These are phyloP conservation scores for Artemisia annua DNA, from an alignment of 129 eudicot species.

Conservation along the genomic window DNA sequence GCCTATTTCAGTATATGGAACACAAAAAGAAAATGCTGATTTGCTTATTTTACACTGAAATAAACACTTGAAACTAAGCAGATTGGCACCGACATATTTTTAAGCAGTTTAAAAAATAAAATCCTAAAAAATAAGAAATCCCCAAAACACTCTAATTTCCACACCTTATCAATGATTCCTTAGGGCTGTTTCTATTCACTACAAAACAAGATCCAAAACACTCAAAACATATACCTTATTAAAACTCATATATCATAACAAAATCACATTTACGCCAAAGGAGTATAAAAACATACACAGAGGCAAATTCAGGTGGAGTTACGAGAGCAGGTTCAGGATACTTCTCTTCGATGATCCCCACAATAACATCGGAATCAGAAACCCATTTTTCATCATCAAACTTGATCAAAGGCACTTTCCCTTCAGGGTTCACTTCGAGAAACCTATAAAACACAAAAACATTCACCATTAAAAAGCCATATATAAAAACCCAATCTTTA, in stretches of 20 bases:
- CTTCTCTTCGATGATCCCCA: conserved; percentile 71
- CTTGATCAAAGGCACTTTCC: conserved; percentile 71
- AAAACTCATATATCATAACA: too few species aligned
- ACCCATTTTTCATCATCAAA: conserved; percentile 75
- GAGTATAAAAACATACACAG: conserved; percentile 53
- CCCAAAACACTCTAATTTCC: too few species aligned
- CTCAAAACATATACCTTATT: too few species aligned
- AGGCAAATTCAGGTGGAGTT: conserved; percentile 58
- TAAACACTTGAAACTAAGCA: too few species aligned
- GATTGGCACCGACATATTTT: not conserved
- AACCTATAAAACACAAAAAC: conserved; percentile 44
- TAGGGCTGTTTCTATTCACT: too few species aligned
- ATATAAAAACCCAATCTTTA: not conserved
- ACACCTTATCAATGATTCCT: too few species aligned
- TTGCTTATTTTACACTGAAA: too few species aligned
- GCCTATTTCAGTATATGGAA: too few species aligned
- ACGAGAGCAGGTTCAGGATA: conserved; percentile 72
- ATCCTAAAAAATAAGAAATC: not conserved
- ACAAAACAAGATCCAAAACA: too few species aligned
- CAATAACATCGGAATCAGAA: conserved; percentile 85
- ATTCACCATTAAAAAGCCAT: conserved; percentile 1
- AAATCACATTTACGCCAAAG: too few species aligned
- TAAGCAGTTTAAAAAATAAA: not conserved
- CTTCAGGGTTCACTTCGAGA: conserved; percentile 69
- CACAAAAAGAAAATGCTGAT: too few species aligned